phyloP scores from a whole-genome alignment of 768 basidiomycete genomes.

The Trametes maxima region DNA sequence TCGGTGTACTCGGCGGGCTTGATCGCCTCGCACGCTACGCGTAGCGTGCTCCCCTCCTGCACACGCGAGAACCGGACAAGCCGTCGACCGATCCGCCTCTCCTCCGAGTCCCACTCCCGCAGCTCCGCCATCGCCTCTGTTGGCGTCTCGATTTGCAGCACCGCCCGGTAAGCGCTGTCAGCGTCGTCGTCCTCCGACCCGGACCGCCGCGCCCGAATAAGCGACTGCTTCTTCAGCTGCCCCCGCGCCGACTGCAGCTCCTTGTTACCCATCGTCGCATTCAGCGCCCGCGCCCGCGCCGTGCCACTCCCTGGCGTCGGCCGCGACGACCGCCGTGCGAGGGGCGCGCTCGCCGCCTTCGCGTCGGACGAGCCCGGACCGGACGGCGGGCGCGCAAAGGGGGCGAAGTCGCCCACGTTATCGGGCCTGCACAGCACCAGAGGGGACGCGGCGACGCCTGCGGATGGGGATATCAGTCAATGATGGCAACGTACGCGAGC shows the following conservation, averaged over 20 bases:
- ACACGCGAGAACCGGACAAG: constrained; percentile 85
- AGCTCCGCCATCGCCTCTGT: constrained; percentile 52
- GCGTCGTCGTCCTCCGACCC: constrained; percentile 36
- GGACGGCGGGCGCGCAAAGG: constrained; percentile 3
- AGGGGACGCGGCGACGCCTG: constrained; percentile 15
- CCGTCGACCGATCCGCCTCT: constrained; percentile 69
- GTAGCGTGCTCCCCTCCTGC: constrained; percentile 75
- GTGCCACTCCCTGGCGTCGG: constrained; percentile 28
- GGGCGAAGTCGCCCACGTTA: background rate
- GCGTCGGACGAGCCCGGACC: constrained; percentile 12
- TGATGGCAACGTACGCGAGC: background rate
- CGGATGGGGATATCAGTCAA: background rate
- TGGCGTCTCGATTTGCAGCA: constrained; percentile 62
- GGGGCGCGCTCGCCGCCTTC: constrained; percentile 29
- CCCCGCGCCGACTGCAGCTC: constrained; percentile 15
- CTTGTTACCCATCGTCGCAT: constrained; percentile 7
- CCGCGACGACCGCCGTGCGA: constrained; percentile 41
- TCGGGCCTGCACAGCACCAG: constrained; percentile 18
- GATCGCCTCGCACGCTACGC: constrained; percentile 78
- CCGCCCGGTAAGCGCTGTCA: constrained; percentile 41
- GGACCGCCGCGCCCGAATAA: constrained; percentile 31
- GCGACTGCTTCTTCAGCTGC: constrained; percentile 24
- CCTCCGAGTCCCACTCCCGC: constrained; percentile 60
- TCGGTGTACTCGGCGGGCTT: constrained; percentile 71
- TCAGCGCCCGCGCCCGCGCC: constrained; percentile 12